Base-by-base conservation (phyloP, 305 asterid genomes). In the Plantago lanceolata region DNA sequence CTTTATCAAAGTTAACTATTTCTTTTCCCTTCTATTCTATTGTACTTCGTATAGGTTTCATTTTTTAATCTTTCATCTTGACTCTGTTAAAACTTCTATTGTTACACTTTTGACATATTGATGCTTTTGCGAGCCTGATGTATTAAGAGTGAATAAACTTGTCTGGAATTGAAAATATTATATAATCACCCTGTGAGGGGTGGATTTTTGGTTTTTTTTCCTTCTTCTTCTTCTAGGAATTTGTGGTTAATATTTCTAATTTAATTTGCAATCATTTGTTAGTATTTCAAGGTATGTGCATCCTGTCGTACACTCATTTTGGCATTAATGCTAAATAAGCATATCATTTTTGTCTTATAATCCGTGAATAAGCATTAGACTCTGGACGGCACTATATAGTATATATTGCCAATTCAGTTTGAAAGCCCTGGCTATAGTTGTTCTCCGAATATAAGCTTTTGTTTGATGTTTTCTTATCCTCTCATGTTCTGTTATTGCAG, bases 401-500 rank as follows among this genome's bases (percentile, higher is more conserved):
- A 35, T 51, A n/a, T n/a, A n/a, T 59, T 59, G 8, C 60, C 59
- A 54, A 16, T 59, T 62, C 47, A 67, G 57, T 47, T 50, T 40
- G 47, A 40, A 11, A 12, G n/a, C 4, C 12, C 47, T 13, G 47
- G 47, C 47, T 11, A 40, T 43, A 45, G 14, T 64, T 61, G 5
- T 47, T 51, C 49, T 33, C 47, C 44, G 20, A 26, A 45, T 49
- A 24, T 63, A 49, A 59, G 33, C 61, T 19, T 54, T 31, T 31
- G 21, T 49, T 37, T 16, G 51, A 21, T 50, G 19, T 59, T 61
- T 21, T 33, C 24, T 57, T 64, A 28, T 33, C 47, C 31, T 66
- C 5, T 18, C 20, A 55, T 28, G 55, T 17, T 71, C 66, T 60
- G 29, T 52, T 71, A 59, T 68, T 73, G 76, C 96, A 93, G 99